phyloP scores from a whole-genome alignment of 805 yeast species.

The Scheffersomyces stipitis region DNA sequence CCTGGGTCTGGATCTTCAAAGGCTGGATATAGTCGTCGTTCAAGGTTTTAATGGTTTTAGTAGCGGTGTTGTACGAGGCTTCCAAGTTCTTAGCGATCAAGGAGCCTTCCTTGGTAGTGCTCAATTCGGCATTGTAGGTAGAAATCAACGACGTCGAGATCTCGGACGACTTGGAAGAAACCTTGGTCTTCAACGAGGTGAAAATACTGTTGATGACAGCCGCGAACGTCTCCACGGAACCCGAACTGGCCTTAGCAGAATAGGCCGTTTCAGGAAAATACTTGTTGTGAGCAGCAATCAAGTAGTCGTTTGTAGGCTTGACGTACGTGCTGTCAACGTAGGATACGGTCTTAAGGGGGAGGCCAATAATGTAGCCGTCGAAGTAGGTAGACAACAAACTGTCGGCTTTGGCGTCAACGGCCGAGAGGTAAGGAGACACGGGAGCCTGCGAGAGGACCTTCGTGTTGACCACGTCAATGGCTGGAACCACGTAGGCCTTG shows the following conservation, averaged over 20 bases:
- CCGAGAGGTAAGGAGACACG: slow-evolving; percentile 13
- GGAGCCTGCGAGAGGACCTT: slow-evolving; percentile 20
- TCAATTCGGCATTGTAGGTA: slow-evolving; percentile 36
- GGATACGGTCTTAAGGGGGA: slow-evolving; percentile 4
- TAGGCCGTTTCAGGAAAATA: slow-evolving; percentile 28
- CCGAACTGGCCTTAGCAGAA: slow-evolving; percentile 17
- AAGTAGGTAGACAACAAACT: slow-evolving; percentile 8
- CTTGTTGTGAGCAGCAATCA: slow-evolving; percentile 16
- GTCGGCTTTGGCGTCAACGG: slow-evolving; percentile 9
- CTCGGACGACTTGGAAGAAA: slow-evolving; percentile 26
- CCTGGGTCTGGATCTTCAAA: slow-evolving; percentile 38
- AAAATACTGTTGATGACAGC: slow-evolving; percentile 21
- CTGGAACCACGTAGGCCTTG: slow-evolving; percentile 20
- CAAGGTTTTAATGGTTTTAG: slow-evolving; percentile 29
- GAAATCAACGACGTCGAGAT: slow-evolving; percentile 28
- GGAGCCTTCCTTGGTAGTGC: slow-evolving; percentile 22
- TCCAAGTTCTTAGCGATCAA: slow-evolving; percentile 31
- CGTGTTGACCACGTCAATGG: slow-evolving; percentile 18
- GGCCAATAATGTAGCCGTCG: slow-evolving; percentile 9
- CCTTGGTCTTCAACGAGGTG: slow-evolving; percentile 21
- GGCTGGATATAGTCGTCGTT: slow-evolving; percentile 40
- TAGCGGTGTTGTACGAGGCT: slow-evolving; percentile 36
- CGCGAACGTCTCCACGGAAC: slow-evolving; percentile 19
- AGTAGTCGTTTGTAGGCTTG: slow-evolving; percentile 26
- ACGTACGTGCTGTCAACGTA: slow-evolving; percentile 10